These are phyloP conservation scores for Suillus americanus DNA, from an alignment of 768 basidiomycete species.

Conservation along the genomic window DNA sequence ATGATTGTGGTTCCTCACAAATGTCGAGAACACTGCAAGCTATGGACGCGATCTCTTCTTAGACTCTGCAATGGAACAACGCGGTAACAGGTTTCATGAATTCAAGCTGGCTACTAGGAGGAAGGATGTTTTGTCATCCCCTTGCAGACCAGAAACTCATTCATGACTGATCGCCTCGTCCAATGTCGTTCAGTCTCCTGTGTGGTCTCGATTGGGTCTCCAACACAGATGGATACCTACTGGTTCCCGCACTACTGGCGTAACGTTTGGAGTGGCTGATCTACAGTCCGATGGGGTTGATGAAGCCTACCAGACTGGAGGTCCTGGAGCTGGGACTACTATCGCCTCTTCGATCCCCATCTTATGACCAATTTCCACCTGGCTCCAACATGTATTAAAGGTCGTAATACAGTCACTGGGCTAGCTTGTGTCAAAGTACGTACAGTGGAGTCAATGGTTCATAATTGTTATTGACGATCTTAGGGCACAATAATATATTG, in stretches of 20 bases:
- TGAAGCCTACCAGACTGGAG: no score
- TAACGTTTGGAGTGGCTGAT: no score
- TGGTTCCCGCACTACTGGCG: no score
- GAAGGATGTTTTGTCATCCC: no score
- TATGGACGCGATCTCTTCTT: conserved; percentile 39
- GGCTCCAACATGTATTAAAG: conserved; percentile 42
- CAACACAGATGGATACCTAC: no score
- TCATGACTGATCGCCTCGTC: conserved; percentile 38
- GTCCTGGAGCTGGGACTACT: conserved; percentile 12
- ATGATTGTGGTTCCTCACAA: conserved; percentile 52
- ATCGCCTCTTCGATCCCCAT: conserved; percentile 37
- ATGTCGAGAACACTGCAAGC: no score
- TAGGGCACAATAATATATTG: no score
- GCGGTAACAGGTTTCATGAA: conserved; percentile 49
- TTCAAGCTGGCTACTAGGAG: conserved; percentile 30
- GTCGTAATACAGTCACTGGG: conserved; percentile 24
- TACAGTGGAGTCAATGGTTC: background rate
- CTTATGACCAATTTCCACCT: conserved; percentile 51
- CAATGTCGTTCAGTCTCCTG: conserved; percentile 35
- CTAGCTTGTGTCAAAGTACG: background rate
- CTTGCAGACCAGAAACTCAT: no score
- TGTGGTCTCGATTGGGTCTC: conserved; percentile 47
- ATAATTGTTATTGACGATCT: no score
- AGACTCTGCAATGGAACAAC: conserved; percentile 53
- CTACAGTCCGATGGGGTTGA: no score